Base-by-base conservation (phyloP, 169 alveolate genomes). In the Condylostoma magnum region DNA sequence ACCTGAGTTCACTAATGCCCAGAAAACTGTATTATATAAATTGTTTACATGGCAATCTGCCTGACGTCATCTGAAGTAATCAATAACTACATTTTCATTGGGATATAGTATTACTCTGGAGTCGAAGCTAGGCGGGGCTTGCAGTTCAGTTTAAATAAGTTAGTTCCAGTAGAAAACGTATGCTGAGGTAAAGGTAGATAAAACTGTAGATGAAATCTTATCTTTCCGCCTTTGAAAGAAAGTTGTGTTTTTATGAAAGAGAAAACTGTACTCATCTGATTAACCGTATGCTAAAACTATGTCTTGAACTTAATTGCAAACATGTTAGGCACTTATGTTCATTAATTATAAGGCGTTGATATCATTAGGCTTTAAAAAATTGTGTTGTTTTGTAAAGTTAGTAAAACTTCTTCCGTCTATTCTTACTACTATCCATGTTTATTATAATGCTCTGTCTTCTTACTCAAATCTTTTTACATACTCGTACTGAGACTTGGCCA, bases 21-120 rank as follows among this genome's bases (percentile, higher is more conserved):
- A 97, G 80, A 97, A 97, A 33, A 96, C 89, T 12, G 98, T 96
- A 85, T 97, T 97, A 77, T 97, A 96, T 53, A 93, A 94, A 76
- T 96, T 96, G 80, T 97, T 97, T 20, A 97, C 93, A 80, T 97
- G 99, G 71, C 98, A 95, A 72, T 95, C 98, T 4, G 83, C 97
- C 65, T 94, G 96, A 58, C 98, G 67, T 96, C 98, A 95, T 31
- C 95, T 80, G 69, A 95, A 83, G 84, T 95, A 95, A 85, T 93
- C 96, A 66, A 81, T 83, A 22, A 96, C 70, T 68, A 93, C 90
- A 67, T 94, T 84, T 48, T 82, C 74, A 3, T 94, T 81, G 1
- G 99, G 99, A 58, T 95, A 96, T 41, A 91, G 75, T 25, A 97
- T 93, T 25, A 95, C 84, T 57, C 99, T 85, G 5, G 95, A 98